These are phyloP conservation scores for Acanthamoeba healyi DNA, from an alignment of 208 protist species.

Conservation along the genomic window DNA sequence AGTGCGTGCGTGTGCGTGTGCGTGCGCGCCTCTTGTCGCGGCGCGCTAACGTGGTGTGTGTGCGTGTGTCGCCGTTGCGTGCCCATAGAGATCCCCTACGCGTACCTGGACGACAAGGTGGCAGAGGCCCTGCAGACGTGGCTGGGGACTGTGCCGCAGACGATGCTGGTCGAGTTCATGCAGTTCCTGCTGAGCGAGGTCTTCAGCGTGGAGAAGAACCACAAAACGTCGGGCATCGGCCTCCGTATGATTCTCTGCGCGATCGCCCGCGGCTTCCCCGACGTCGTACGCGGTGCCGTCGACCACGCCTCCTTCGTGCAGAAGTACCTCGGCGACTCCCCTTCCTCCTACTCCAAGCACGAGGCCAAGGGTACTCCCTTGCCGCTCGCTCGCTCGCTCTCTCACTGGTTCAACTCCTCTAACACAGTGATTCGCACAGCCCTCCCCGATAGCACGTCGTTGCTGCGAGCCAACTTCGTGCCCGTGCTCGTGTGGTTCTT, in stretches of 20 bases:
- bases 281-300: neutral
- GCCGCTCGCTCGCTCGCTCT: neutral
- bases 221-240: constrained; percentile 56
- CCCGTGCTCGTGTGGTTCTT: constrained; percentile 32
- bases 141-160: neutral
- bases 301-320: constrained; percentile 6
- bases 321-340: constrained; percentile 14
- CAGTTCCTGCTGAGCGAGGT: constrained; percentile 30
- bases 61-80: neutral
- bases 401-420: no score
- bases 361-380: neutral
- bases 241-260: neutral
- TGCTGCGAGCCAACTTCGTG: neutral
- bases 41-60: neutral
- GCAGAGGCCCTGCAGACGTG: neutral
- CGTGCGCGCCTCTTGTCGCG: neutral
- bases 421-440: neutral
- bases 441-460: neutral
- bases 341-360: neutral
- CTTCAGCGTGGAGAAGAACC: neutral
- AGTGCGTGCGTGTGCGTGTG: no score
- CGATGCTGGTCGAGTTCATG: neutral
- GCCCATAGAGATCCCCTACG: constrained; percentile 28
- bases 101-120: constrained; percentile 12
- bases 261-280: constrained; percentile 7